A percentile compares a stretch with the other conserved stretches of the same genome.
phyloP scores from a whole-genome alignment of 345 rosid species.

The Euphorbia pulcherrima region DNA sequence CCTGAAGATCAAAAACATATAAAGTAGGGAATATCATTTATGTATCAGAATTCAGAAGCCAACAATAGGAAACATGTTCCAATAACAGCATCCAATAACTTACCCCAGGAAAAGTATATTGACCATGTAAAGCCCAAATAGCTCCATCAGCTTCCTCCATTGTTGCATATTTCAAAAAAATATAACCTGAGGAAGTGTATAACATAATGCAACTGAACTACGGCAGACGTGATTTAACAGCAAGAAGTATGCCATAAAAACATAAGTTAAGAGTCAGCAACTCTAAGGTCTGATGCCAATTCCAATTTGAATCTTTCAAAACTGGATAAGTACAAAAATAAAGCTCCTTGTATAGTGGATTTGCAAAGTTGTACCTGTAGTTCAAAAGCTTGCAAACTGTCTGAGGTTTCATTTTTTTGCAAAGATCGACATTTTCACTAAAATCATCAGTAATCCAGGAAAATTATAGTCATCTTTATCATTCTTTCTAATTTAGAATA shows the following conservation, averaged over 20 bases:
- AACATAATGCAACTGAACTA: not conserved
- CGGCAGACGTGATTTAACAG: not conserved
- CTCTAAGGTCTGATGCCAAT: not conserved
- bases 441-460: too few species aligned
- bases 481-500: too few species aligned
- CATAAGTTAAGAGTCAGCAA: not conserved
- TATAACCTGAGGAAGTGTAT: conserved; percentile 55
- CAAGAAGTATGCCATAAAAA: not conserved
- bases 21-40: conserved; percentile 11
- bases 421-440: too few species aligned
- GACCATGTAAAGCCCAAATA: conserved; percentile 59
- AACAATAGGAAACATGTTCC: conserved; percentile 2
- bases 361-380: too few species aligned
- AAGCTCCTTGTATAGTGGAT: too few species aligned
- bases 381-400: too few species aligned
- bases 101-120: conserved; percentile 73
- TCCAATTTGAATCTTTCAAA: not conserved
- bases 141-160: conserved; percentile 69
- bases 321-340: too few species aligned
- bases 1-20: conserved; percentile 38
- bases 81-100: conserved; percentile 27
- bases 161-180: conserved; percentile 76
- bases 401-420: too few species aligned
- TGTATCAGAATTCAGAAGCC: conserved; percentile 2
- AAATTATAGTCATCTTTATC: too few species aligned